phyloP scores from a whole-genome alignment of 140 eudicot genomes.

The Ambrosia hybrid region DNA sequence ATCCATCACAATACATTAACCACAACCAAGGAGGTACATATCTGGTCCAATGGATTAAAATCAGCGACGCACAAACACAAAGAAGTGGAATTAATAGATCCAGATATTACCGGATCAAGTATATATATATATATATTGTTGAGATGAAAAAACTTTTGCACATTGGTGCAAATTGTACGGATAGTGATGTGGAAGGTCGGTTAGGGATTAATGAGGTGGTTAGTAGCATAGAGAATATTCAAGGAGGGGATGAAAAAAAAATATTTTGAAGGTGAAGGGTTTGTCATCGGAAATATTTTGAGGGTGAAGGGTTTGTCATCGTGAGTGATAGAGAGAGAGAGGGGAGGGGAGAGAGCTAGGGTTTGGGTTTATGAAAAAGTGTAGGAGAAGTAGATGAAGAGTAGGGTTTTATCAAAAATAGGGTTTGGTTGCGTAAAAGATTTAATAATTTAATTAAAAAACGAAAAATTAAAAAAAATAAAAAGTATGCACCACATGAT shows the following conservation, averaged over 20 bases:
- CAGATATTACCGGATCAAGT: conserved; percentile 47
- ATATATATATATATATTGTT: conserved; percentile 19
- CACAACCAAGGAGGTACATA: conserved; percentile 64
- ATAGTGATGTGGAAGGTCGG: conserved; percentile 45
- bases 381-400: too few relatives aligned
- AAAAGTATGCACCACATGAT: too few relatives aligned
- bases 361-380: too few relatives aligned
- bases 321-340: too few relatives aligned
- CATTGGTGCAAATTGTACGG: conserved; percentile 63
- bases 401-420: too few relatives aligned
- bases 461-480: too few relatives aligned
- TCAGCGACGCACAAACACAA: conserved; percentile 54
- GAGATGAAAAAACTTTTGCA: conserved; percentile 56
- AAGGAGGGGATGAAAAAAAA: conserved; percentile 37
- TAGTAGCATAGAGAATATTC: conserved; percentile 50
- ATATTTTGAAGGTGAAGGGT: too few relatives aligned
- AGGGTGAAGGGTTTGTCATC: too few relatives aligned
- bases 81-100: conserved; percentile 63
- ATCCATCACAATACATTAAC: conserved; percentile 53
- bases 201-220: conserved; percentile 52
- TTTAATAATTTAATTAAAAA: too few relatives aligned
- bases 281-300: too few relatives aligned
- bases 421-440: too few relatives aligned
- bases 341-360: too few relatives aligned
- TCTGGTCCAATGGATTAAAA: conserved; percentile 59